These are phyloP conservation scores for Colletotrichum phormii DNA, from an alignment of 2,329 filamentous ascomycete species.

Conservation along the genomic window DNA sequence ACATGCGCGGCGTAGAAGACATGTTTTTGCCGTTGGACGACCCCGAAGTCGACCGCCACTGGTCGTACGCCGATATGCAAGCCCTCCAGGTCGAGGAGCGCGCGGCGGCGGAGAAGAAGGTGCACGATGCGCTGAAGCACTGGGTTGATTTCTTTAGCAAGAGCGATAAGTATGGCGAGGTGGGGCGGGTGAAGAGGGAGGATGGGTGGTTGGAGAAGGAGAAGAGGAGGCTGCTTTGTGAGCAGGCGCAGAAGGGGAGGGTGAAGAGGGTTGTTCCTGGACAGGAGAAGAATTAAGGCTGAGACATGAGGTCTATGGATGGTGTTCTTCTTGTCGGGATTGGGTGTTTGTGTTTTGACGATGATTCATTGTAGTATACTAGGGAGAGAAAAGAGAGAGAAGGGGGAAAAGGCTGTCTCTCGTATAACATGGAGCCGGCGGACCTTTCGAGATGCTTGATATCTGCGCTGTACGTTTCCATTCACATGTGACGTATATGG, in stretches of 20 bases:
- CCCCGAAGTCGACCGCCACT: slow-evolving; percentile 69
- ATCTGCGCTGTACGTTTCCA: too few species aligned
- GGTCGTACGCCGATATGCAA: slow-evolving; percentile 64
- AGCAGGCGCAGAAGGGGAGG: slow-evolving; percentile 71
- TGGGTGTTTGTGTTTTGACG: not conserved
- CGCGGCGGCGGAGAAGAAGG: slow-evolving; percentile 71
- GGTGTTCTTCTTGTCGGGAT: too few species aligned
- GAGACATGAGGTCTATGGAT: not conserved
- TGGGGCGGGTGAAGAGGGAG: slow-evolving; percentile 78
- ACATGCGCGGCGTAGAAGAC: slow-evolving; percentile 87
- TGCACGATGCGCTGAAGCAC: slow-evolving; percentile 76
- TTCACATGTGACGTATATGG: too few species aligned
- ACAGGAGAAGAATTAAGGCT: slow-evolving; percentile 40
- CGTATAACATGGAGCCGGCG: too few species aligned
- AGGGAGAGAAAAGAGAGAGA: too few species aligned
- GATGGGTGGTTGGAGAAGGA: slow-evolving; percentile 71
- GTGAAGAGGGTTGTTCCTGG: slow-evolving; percentile 70
- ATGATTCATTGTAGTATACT: too few species aligned
- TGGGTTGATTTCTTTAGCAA: slow-evolving; percentile 88
- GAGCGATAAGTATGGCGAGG: slow-evolving; percentile 82
- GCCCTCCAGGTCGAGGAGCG: slow-evolving; percentile 71
- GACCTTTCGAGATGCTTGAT: too few species aligned
- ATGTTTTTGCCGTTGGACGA: slow-evolving; percentile 81
- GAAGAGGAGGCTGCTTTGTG: slow-evolving; percentile 75
- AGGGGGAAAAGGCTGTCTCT: too few species aligned